Conservation (phyloP, 768 basidiomycete genomes). For the Scleroderma citrinum region DNA sequence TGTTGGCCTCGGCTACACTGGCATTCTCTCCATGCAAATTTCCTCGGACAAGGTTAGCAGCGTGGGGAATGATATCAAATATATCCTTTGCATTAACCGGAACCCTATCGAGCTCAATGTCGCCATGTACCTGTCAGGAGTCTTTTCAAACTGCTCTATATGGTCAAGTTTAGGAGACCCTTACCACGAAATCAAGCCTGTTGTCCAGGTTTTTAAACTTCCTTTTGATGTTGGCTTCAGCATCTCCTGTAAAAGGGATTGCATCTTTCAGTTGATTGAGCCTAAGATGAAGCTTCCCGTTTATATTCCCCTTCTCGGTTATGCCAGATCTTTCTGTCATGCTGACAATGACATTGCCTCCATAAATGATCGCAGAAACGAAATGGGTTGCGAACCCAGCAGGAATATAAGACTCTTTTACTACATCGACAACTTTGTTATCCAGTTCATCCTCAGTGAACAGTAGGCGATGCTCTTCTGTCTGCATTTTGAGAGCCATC, state of each 20-base stretch:
- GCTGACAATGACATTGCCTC: background rate
- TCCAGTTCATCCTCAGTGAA: background rate
- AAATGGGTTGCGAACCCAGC: background rate
- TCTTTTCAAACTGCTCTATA: background rate
- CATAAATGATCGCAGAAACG: background rate
- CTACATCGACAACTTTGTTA: background rate
- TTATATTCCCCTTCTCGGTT: conserved; percentile 10
- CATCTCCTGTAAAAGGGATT: conserved; percentile 2
- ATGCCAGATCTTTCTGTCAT: conserved; percentile 11
- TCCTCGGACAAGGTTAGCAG: background rate
- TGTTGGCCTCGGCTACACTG: no score
- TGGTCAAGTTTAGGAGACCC: background rate
- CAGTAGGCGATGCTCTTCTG: background rate
- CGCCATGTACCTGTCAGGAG: background rate
- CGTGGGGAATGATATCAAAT: background rate
- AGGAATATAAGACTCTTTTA: background rate
- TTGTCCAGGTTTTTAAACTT: background rate
- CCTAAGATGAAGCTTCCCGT: conserved; percentile 7
- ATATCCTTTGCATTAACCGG: background rate
- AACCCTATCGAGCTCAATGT: background rate
- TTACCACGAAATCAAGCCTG: background rate
- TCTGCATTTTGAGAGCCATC: background rate
- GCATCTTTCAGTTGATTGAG: conserved; percentile 11
- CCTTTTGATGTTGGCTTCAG: background rate
- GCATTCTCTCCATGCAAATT: no score